A percentile compares a stretch with the other conserved stretches of the same genome.
Conservation (phyloP, 306 rosid genomes). For the Glycine soja region DNA sequence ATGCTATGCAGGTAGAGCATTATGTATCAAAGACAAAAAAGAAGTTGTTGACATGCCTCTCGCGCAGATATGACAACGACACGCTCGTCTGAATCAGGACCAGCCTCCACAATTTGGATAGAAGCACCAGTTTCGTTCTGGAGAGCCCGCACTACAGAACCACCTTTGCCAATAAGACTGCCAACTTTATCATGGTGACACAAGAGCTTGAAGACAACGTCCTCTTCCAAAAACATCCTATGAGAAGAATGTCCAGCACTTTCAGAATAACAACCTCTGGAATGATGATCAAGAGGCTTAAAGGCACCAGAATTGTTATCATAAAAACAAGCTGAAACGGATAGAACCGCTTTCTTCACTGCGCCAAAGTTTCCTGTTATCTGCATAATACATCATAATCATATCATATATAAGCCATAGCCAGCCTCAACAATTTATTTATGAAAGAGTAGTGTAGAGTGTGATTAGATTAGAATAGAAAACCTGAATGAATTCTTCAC, state of each 20-base stretch:
- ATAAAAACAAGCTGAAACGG: slow-evolving; percentile 71
- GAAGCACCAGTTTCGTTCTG: slow-evolving; percentile 90
- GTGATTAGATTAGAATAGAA: neutral
- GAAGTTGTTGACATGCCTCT: slow-evolving; percentile 63
- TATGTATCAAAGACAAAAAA: slow-evolving; percentile 37
- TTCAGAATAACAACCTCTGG: slow-evolving; percentile 64
- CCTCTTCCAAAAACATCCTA: slow-evolving; percentile 75
- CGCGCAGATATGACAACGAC: slow-evolving; percentile 80
- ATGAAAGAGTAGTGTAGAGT: too few relatives aligned
- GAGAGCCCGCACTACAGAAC: slow-evolving; percentile 72
- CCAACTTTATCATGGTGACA: slow-evolving; percentile 93
- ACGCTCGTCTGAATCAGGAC: slow-evolving; percentile 79
- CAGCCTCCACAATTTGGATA: slow-evolving; percentile 78
- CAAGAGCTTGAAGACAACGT: slow-evolving; percentile 77
- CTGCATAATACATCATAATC: slow-evolving; percentile 50
- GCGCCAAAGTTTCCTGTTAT: slow-evolving; percentile 68
- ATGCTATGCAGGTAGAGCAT: slow-evolving; percentile 26
- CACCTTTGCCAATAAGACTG: slow-evolving; percentile 92
- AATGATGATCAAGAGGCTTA: slow-evolving; percentile 61
- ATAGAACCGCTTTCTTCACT: slow-evolving; percentile 79
- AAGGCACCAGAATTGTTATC: slow-evolving; percentile 64
- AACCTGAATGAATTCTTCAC: slow-evolving; percentile 80
- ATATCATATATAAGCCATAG: slow-evolving; percentile 19
- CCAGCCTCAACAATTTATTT: too few relatives aligned
- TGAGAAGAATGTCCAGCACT: slow-evolving; percentile 62